A percentile compares a stretch with the other conserved stretches of the same genome.
Evolutionary conservation across 2,329 filamentous ascomycete genomes (phyloP).

Genomic region (Amesomyces nigricolor): DNA sequence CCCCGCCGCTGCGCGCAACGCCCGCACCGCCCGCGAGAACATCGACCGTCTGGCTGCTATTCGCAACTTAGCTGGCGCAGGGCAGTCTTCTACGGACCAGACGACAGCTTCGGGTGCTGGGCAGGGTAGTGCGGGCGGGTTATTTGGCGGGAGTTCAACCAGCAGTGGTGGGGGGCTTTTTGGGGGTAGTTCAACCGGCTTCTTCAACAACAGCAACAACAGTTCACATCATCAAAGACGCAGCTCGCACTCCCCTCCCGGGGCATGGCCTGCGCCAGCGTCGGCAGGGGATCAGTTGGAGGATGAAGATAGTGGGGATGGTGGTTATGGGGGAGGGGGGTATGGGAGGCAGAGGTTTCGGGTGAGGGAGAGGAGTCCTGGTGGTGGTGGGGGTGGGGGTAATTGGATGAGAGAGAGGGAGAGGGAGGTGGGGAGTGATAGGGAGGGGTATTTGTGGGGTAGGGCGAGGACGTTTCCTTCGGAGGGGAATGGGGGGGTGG

Average conservation of each 20-base stretch:
- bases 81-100: too few species aligned
- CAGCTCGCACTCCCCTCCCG: conserved; percentile 13
- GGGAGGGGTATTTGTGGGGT: too few species aligned
- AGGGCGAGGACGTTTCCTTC: too few species aligned
- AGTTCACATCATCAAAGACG: background rate
- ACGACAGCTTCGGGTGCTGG: too few species aligned
- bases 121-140: too few species aligned
- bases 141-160: background rate
- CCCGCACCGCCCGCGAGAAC: conserved; percentile 21
- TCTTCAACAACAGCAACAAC: background rate
- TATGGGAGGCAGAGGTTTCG: background rate
- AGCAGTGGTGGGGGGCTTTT: too few species aligned
- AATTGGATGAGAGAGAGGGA: background rate
- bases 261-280: background rate
- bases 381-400: background rate
- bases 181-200: too few species aligned
- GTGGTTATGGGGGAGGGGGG: too few species aligned
- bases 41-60: conserved; percentile 27
- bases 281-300: too few species aligned
- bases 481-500: background rate
- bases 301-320: background rate
- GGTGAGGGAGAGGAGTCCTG: background rate
- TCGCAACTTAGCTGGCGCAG: conserved; percentile 14
- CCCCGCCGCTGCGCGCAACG: background rate
- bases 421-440: background rate